Percentiles rank a stretch among this genome's conserved stretches.
Conservation (phyloP, 2,329 filamentous ascomycete species). For the Sphaerulina vaccinii region DNA sequence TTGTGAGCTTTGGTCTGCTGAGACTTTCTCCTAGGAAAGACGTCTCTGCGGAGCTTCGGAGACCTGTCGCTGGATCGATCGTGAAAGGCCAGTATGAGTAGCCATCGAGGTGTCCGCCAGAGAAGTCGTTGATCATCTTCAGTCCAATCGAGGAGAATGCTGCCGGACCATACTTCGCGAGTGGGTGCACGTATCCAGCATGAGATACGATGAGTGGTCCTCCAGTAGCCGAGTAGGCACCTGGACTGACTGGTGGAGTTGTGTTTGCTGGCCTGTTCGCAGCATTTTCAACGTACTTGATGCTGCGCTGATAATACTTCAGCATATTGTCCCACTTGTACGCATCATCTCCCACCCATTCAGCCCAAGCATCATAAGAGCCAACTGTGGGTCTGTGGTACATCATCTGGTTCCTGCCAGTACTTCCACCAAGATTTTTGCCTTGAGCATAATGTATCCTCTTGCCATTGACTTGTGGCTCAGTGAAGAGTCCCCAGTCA, state of each 20-base stretch:
- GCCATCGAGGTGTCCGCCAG: conserved; percentile 28
- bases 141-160: conserved; percentile 33
- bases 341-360: conserved; percentile 59
- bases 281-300: conserved; percentile 21
- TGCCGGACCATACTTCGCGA: conserved; percentile 31
- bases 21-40: conserved; percentile 28
- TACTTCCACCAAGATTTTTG: conserved; percentile 32
- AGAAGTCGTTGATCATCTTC: conserved; percentile 31
- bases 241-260: conserved; percentile 4
- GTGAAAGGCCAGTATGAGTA: conserved; percentile 30
- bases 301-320: conserved; percentile 49
- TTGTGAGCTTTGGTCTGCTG: conserved; percentile 25
- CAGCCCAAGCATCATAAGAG: conserved; percentile 41
- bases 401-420: conserved; percentile 30
- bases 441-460: conserved; percentile 31
- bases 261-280: conserved; percentile 17
- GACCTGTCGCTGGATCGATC: conserved; percentile 33
- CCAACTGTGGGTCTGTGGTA: conserved; percentile 34
- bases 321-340: conserved; percentile 61
- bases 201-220: conserved; percentile 39
- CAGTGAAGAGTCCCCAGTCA: conserved; percentile 35
- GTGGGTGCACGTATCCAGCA: conserved; percentile 31
- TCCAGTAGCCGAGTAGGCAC: conserved; percentile 21
- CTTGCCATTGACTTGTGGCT: conserved; percentile 29
- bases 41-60: conserved; percentile 30